phyloP scores from a whole-genome alignment of 2,329 filamentous ascomycete genomes.

The Penicillium sp. region DNA sequence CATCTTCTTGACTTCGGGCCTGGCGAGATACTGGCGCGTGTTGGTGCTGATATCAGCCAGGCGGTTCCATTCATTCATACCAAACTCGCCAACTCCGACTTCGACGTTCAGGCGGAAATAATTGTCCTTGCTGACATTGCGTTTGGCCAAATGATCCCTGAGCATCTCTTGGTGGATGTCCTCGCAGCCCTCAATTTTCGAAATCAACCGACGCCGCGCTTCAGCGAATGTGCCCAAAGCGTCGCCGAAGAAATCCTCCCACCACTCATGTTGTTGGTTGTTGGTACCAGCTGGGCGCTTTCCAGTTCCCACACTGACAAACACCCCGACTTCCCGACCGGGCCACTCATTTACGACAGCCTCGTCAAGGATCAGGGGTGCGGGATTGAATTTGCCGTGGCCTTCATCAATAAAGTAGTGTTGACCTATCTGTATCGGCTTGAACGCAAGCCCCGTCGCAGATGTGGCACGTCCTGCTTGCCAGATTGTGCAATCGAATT shows the following conservation, averaged over 20 bases:
- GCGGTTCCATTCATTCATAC: slow-evolving; percentile 97
- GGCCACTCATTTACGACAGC: slow-evolving; percentile 93
- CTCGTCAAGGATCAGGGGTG: slow-evolving; percentile 81
- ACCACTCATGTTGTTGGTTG: slow-evolving; percentile 71
- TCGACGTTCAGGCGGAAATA: slow-evolving; percentile 98
- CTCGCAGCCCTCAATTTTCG: slow-evolving; percentile 95
- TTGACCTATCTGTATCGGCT: slow-evolving; percentile 90
- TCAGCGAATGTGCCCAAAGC: slow-evolving; percentile 84
- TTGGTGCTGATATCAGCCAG: slow-evolving; percentile 92
- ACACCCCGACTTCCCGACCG: slow-evolving; percentile 84
- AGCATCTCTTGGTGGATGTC: slow-evolving; percentile 83
- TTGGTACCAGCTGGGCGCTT: slow-evolving; percentile 72
- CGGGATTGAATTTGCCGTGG: slow-evolving; percentile 83
- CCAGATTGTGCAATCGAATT: slow-evolving; percentile 95
- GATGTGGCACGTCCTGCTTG: slow-evolving; percentile 92
- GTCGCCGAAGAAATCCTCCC: slow-evolving; percentile 74
- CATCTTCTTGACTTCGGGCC: slow-evolving; percentile 70
- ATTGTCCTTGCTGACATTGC: slow-evolving; percentile 78
- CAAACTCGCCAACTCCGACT: slow-evolving; percentile 91
- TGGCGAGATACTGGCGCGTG: slow-evolving; percentile 76
- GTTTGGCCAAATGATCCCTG: slow-evolving; percentile 68
- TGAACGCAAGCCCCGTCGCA: slow-evolving; percentile 88
- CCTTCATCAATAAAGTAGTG: slow-evolving; percentile 93
- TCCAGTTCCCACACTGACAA: slow-evolving; percentile 91
- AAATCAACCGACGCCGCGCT: slow-evolving; percentile 74